Conservation (phyloP, 2,329 filamentous ascomycete species). For the Onygenales sp. region DNA sequence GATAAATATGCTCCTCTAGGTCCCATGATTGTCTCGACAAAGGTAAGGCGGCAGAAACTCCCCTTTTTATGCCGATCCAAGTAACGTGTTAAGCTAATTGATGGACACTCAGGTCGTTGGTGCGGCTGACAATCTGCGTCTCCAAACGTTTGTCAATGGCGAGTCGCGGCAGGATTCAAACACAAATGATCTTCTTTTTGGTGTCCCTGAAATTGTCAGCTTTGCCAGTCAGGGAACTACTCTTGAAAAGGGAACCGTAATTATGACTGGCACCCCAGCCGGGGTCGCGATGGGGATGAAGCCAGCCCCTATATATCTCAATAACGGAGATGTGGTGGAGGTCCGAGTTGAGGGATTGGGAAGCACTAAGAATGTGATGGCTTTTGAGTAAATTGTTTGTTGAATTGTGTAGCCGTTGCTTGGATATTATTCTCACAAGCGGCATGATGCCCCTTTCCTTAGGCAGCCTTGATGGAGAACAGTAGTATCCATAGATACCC, state of each 20-base stretch:
- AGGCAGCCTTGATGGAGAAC: too few relatives aligned
- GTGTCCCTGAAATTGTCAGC: slow-evolving; percentile 25
- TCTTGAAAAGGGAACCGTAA: slow-evolving; percentile 27
- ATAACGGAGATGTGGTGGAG: slow-evolving; percentile 29
- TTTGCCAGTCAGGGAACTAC: slow-evolving; percentile 31
- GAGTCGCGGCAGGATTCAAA: slow-evolving; percentile 27
- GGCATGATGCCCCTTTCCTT: too few relatives aligned
- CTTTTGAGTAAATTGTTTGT: neutral
- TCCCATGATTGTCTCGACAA: slow-evolving; percentile 25
- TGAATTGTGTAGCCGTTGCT: too few relatives aligned
- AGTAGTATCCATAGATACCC: too few relatives aligned
- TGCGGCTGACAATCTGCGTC: slow-evolving; percentile 23
- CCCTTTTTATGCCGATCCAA: too few relatives aligned
- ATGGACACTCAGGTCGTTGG: slow-evolving; percentile 11
- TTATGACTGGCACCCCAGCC: slow-evolving; percentile 32
- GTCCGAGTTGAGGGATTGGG: slow-evolving; percentile 30
- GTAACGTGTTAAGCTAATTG: too few relatives aligned
- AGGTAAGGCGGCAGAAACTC: neutral
- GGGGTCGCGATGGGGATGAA: slow-evolving; percentile 34
- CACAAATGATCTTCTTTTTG: slow-evolving; percentile 32
- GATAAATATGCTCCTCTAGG: slow-evolving; percentile 29
- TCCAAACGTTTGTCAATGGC: slow-evolving; percentile 28
- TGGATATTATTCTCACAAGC: too few relatives aligned
- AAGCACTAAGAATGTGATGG: slow-evolving; percentile 6
- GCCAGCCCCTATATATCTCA: slow-evolving; percentile 27